phyloP scores from a whole-genome alignment of 495 filamentous ascomycete genomes.

The Trichodelitschia bisporula region DNA sequence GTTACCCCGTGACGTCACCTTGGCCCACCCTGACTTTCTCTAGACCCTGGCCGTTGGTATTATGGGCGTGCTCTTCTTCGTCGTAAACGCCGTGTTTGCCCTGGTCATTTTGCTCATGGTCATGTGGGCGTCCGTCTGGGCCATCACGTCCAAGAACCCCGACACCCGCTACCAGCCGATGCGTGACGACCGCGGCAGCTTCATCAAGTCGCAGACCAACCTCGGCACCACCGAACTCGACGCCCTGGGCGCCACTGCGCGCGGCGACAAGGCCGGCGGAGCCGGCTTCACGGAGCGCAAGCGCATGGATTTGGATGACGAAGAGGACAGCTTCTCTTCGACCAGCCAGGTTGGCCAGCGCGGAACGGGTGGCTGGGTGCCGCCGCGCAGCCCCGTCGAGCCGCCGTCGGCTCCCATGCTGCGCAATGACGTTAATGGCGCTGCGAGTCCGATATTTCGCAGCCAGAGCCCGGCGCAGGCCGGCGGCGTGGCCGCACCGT shows the following conservation, averaged over 20 bases:
- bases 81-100: constrained; percentile 71
- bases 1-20: constrained; percentile 7
- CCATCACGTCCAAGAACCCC: constrained; percentile 80
- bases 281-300: constrained; percentile 36
- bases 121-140: constrained; percentile 57
- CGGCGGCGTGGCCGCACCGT: too few relatives aligned
- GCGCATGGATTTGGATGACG: constrained; percentile 50
- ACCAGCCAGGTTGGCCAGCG: constrained; percentile 2
- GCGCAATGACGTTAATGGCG: background rate
- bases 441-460: constrained; percentile 6
- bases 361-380: constrained; percentile 7
- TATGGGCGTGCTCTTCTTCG: constrained; percentile 84
- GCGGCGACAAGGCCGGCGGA: constrained; percentile 42
- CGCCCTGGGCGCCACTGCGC: constrained; percentile 75
- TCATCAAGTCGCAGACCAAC: constrained; percentile 93
- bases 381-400: constrained; percentile 34
- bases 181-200: constrained; percentile 86
- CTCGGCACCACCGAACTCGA: constrained; percentile 65
- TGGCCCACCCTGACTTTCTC: too few relatives aligned
- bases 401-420: constrained; percentile 21
- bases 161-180: constrained; percentile 92
- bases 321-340: constrained; percentile 8
- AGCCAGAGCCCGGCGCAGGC: constrained; percentile 6
- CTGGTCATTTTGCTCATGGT: constrained; percentile 72
- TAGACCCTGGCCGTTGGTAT: constrained; percentile 64